Evolutionary conservation across 1,284 basidiomycete species (phyloP).

Genomic region (Rhizoctonia solani): DNA sequence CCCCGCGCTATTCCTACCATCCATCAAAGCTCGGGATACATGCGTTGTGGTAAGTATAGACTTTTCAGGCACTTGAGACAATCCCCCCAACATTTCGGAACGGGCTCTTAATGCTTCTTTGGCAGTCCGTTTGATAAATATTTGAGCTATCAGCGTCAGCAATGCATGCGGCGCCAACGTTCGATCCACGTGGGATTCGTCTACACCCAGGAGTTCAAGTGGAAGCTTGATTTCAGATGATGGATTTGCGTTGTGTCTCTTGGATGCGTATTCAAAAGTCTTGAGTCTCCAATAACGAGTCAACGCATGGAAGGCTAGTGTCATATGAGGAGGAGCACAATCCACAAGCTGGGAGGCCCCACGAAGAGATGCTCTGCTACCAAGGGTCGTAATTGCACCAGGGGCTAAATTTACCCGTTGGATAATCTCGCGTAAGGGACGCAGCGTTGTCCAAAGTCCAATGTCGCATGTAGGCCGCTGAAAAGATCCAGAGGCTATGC

Average conservation of each 20-base stretch:
- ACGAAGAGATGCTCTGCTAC: constrained; percentile 5
- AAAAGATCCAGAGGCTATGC: not conserved
- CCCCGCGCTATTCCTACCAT: constrained; percentile 5
- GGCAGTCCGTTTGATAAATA: constrained; percentile 18
- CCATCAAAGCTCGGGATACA: constrained; percentile 28
- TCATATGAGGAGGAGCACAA: constrained; percentile 18
- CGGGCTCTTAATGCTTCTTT: constrained; percentile 9
- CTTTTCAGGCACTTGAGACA: not conserved
- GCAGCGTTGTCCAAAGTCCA: constrained; percentile 14
- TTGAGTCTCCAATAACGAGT: constrained; percentile 13
- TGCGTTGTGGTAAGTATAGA: constrained; percentile 13
- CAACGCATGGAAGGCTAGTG: constrained; percentile 16
- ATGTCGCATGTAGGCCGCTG: constrained; percentile 15
- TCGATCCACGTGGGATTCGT: constrained; percentile 26
- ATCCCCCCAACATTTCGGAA: not conserved
- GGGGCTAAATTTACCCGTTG: constrained; percentile 6
- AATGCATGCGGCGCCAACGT: constrained; percentile 26
- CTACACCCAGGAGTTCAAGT: constrained; percentile 17
- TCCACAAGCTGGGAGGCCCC: constrained; percentile 25
- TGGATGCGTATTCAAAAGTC: constrained; percentile 18
- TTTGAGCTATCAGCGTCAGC: constrained; percentile 25
- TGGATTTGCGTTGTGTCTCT: not conserved
- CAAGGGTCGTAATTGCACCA: constrained; percentile 26
- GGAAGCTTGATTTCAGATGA: constrained; percentile 1
- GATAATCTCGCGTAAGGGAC: constrained; percentile 1